Evolutionary conservation across 2,329 filamentous ascomycete genomes (phyloP).

Genomic region (Huntiella savannae): DNA sequence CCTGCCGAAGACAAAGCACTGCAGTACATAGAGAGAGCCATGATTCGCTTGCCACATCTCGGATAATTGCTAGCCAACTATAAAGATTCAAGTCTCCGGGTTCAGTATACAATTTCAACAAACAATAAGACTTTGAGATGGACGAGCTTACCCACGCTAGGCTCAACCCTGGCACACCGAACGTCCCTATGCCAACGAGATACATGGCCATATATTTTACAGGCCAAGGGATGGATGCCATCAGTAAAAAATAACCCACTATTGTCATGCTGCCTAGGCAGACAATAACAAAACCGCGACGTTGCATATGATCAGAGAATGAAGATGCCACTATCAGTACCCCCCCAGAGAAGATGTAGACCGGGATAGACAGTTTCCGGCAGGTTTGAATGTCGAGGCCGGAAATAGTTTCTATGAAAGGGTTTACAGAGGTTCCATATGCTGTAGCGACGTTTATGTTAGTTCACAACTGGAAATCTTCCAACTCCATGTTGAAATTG

Average conservation of each 20-base stretch:
- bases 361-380: not conserved
- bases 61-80: not conserved
- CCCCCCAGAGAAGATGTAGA: not conserved
- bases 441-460: too few relatives aligned
- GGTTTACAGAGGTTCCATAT: not conserved
- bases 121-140: not conserved
- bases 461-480: not conserved
- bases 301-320: constrained; percentile 1
- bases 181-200: not conserved
- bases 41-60: not conserved
- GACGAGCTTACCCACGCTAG: not conserved
- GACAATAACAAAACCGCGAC: not conserved
- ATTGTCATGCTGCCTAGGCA: not conserved
- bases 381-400: not conserved
- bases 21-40: not conserved
- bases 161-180: not conserved
- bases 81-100: not conserved
- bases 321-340: not conserved
- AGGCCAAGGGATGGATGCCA: not conserved
- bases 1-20: not conserved
- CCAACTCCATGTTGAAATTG: not conserved
- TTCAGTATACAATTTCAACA: too few relatives aligned
- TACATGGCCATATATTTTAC: not conserved
- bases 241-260: not conserved
- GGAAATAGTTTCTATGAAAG: not conserved